These are phyloP conservation scores for Tolypocladium endophyticum DNA, from an alignment of 2,329 filamentous ascomycete species.

Conservation along the genomic window DNA sequence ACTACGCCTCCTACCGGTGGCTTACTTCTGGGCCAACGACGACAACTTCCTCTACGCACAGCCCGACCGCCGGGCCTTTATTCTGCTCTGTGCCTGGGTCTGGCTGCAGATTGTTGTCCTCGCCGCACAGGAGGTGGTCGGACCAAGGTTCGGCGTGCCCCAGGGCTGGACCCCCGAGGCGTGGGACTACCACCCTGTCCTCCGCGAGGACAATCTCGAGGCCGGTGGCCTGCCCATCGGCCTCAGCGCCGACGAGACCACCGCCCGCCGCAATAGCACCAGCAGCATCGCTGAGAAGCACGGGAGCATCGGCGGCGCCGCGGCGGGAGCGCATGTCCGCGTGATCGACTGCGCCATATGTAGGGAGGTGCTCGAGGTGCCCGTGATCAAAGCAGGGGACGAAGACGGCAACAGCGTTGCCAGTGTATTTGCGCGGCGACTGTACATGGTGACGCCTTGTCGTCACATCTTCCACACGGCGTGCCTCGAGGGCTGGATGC, in stretches of 20 bases:
- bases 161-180: constrained; percentile 58
- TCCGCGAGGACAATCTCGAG: constrained; percentile 74
- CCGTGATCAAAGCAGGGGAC: constrained; percentile 55
- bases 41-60: constrained; percentile 75
- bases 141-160: constrained; percentile 77
- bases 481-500: constrained; percentile 95
- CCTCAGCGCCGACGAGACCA: constrained; percentile 29
- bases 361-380: constrained; percentile 82
- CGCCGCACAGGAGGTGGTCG: constrained; percentile 73
- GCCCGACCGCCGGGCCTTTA: constrained; percentile 55
- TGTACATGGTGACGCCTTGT: constrained; percentile 97
- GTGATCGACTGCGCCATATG: constrained; percentile 92
- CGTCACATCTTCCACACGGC: constrained; percentile 88
- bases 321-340: constrained; percentile 17
- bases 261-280: constrained; percentile 1
- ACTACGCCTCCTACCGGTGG: constrained; percentile 66
- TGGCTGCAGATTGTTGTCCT: constrained; percentile 78
- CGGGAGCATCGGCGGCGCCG: not conserved
- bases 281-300: constrained; percentile 2
- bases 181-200: constrained; percentile 90
- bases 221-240: constrained; percentile 74
- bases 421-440: constrained; percentile 65
- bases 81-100: constrained; percentile 58
- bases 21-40: constrained; percentile 71
- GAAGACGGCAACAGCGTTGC: constrained; percentile 46